Conservation (phyloP, 1,284 basidiomycete species). For the Boletellus deceptivus region DNA sequence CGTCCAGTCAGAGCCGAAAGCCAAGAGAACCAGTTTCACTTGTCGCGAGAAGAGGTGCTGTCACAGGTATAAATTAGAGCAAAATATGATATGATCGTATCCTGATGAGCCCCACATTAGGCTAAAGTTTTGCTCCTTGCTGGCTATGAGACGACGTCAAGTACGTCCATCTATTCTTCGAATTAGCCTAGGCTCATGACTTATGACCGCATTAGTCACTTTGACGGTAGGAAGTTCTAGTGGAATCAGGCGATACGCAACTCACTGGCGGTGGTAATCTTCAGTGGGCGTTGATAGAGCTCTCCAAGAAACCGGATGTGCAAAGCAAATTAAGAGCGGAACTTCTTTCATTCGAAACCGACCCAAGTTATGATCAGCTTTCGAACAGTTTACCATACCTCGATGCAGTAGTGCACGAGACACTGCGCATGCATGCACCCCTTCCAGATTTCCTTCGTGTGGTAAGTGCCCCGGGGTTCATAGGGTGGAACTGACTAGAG, state of each 20-base stretch:
- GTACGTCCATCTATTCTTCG: no score
- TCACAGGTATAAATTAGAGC: slow-evolving; percentile 16
- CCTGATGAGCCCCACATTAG: no score
- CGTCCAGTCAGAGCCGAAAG: slow-evolving; percentile 21
- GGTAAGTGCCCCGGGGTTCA: slow-evolving; percentile 23
- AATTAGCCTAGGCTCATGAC: no score
- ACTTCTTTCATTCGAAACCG: slow-evolving; percentile 20
- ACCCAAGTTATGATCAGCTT: slow-evolving; percentile 31
- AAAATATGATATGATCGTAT: background rate
- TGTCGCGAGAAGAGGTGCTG: slow-evolving; percentile 24
- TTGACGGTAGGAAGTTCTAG: slow-evolving; percentile 15
- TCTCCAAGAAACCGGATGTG: slow-evolving; percentile 19
- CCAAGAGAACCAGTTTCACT: slow-evolving; percentile 1
- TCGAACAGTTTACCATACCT: slow-evolving; percentile 26
- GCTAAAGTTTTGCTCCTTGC: no score
- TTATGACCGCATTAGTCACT: slow-evolving; percentile 16
- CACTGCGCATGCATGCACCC: slow-evolving; percentile 20
- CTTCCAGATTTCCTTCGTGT: slow-evolving; percentile 40
- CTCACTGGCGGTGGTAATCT: background rate
- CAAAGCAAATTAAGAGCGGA: slow-evolving; percentile 31
- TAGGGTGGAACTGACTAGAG: no score
- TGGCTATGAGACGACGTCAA: no score
- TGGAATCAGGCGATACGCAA: background rate
- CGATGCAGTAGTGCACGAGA: slow-evolving; percentile 30
- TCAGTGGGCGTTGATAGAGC: slow-evolving; percentile 34